Evolutionary conservation across 2,329 filamentous ascomycete species (phyloP).

Genomic region (Penicillium rolfsii): DNA sequence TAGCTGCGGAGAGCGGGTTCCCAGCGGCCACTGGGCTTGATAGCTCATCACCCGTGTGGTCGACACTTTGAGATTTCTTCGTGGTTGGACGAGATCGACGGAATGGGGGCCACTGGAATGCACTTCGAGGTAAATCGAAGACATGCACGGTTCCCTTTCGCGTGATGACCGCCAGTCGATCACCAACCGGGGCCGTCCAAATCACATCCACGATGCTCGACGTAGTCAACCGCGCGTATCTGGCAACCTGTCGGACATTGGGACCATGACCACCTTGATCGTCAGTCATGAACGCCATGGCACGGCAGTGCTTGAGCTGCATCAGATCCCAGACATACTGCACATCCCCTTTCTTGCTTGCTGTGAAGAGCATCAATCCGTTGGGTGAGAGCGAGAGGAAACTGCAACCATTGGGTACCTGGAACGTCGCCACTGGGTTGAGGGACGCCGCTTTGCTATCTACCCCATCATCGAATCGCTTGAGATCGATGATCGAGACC

Average conservation of each 20-base stretch:
- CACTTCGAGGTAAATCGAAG: constrained; percentile 79
- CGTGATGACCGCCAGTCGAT: constrained; percentile 85
- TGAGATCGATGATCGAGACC: constrained; percentile 52
- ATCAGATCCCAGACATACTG: constrained; percentile 57
- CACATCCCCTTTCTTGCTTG: constrained; percentile 54
- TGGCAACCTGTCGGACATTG: constrained; percentile 77
- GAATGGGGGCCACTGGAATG: constrained; percentile 83
- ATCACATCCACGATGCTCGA: constrained; percentile 87
- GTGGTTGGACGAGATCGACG: constrained; percentile 50
- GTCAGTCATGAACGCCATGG: constrained; percentile 43
- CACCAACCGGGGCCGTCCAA: constrained; percentile 81
- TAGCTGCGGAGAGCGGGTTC: constrained; percentile 67
- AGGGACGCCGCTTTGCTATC: constrained; percentile 40
- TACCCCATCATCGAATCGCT: constrained; percentile 45
- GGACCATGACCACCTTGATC: constrained; percentile 36
- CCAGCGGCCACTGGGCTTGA: constrained; percentile 46
- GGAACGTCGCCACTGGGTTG: constrained; percentile 50
- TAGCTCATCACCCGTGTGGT: constrained; percentile 53
- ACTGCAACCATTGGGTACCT: constrained; percentile 54
- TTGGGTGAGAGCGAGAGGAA: constrained; percentile 54
- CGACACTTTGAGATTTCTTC: constrained; percentile 41
- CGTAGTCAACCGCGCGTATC: constrained; percentile 89
- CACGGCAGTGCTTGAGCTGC: constrained; percentile 50
- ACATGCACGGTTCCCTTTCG: constrained; percentile 95
- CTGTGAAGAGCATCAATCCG: constrained; percentile 52